Evolutionary conservation across 2,329 filamentous ascomycete species (phyloP).

Genomic region (Stagonosporopsis tanaceti): DNA sequence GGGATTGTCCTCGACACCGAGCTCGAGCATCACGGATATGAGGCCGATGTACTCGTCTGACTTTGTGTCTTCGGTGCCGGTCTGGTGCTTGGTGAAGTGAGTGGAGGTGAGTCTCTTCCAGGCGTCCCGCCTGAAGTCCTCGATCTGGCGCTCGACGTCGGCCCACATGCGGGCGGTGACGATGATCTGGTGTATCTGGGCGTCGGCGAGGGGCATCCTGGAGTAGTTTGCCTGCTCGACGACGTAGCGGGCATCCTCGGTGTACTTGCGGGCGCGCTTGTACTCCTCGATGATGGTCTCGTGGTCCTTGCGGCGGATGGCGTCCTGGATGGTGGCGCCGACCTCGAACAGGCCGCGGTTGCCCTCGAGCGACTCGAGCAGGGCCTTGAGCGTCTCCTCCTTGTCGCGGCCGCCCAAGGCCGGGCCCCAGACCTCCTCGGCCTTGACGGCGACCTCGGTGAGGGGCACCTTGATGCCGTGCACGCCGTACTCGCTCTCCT

Average conservation of each 20-base stretch:
- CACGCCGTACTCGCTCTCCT: slow-evolving; percentile 71
- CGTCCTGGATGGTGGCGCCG: slow-evolving; percentile 77
- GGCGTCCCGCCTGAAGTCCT: slow-evolving; percentile 84
- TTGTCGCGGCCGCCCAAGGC: slow-evolving; percentile 90
- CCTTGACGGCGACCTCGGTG: slow-evolving; percentile 89
- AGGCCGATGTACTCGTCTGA: slow-evolving; percentile 90
- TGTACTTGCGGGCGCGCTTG: slow-evolving; percentile 79
- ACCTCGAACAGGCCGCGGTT: slow-evolving; percentile 85
- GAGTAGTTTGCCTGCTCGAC: slow-evolving; percentile 62
- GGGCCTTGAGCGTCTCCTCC: slow-evolving; percentile 82
- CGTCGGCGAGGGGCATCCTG: slow-evolving; percentile 70
- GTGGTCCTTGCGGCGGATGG: slow-evolving; percentile 90
- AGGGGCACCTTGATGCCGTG: slow-evolving; percentile 80
- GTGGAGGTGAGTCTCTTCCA: slow-evolving; percentile 82
- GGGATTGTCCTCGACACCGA: slow-evolving; percentile 94
- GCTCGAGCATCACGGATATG: slow-evolving; percentile 86
- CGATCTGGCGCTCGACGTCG: slow-evolving; percentile 87
- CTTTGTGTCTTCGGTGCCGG: slow-evolving; percentile 58
- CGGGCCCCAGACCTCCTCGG: slow-evolving; percentile 96
- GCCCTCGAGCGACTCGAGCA: slow-evolving; percentile 77
- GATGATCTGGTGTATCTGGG: slow-evolving; percentile 84
- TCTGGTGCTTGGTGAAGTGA: slow-evolving; percentile 62
- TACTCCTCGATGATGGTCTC: slow-evolving; percentile 89
- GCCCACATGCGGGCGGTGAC: slow-evolving; percentile 94
- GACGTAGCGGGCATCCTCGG: slow-evolving; percentile 77